Percentiles rank a stretch among this genome's conserved stretches.
phyloP scores from a whole-genome alignment of 306 rosid genomes.

The Nissolia schottii region DNA sequence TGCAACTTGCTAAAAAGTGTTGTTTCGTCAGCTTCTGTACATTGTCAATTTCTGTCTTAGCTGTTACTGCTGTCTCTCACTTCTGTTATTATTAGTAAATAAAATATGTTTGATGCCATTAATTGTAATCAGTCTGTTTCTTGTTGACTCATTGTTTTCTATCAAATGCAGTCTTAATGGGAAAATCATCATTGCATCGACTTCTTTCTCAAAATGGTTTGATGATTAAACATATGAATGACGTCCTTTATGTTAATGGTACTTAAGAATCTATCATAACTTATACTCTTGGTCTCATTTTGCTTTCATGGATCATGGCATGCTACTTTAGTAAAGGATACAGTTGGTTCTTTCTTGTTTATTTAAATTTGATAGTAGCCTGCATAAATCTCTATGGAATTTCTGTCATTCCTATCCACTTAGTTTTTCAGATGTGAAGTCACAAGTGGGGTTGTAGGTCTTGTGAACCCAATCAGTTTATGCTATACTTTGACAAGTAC shows the following conservation, averaged over 20 bases:
- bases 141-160: slow-evolving; percentile 18
- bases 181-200: slow-evolving; percentile 5
- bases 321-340: neutral
- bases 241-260: neutral
- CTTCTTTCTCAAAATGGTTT: slow-evolving; percentile 16
- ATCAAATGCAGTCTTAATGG: slow-evolving; percentile 25
- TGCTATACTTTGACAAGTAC: neutral
- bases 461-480: neutral
- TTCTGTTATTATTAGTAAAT: slow-evolving; percentile 12
- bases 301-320: slow-evolving; percentile 5
- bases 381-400: neutral
- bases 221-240: neutral
- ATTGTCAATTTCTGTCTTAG: slow-evolving; percentile 12
- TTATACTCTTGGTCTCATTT: neutral
- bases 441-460: neutral
- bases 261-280: slow-evolving; percentile 22
- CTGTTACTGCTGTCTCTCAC: slow-evolving; percentile 20
- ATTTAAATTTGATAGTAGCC: neutral
- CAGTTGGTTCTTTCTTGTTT: neutral
- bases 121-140: slow-evolving; percentile 7
- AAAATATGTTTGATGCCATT: slow-evolving; percentile 5
- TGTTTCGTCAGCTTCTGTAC: slow-evolving; percentile 20
- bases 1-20: slow-evolving; percentile 25
- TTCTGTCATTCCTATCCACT: neutral
- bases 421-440: slow-evolving; percentile 4